phyloP scores from a whole-genome alignment of 1,284 basidiomycete genomes.

The Pascua guehoae region DNA sequence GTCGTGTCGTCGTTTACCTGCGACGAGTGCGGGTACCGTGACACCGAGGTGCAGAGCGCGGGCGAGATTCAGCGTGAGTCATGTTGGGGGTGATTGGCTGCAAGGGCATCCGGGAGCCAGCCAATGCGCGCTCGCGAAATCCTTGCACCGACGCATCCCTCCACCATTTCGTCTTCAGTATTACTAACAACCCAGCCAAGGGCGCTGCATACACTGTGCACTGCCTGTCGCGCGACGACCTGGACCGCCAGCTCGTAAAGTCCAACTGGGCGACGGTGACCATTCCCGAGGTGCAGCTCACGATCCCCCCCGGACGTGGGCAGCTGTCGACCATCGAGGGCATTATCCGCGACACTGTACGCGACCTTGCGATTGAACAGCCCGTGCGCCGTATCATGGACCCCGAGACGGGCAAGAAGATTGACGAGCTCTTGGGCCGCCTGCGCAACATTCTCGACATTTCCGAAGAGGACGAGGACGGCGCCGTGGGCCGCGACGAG shows the following conservation, averaged over 20 bases:
- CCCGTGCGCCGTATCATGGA: conserved; percentile 81
- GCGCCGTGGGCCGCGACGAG: conserved; percentile 35
- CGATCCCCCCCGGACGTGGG: conserved; percentile 81
- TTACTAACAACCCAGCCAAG: conserved; percentile 38
- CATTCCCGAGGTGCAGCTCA: conserved; percentile 86
- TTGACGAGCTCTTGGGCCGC: conserved; percentile 68
- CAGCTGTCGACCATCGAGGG: conserved; percentile 97
- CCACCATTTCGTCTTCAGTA: no score
- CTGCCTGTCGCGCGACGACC: conserved; percentile 69
- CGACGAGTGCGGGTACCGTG: conserved; percentile 82
- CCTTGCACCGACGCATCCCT: no score
- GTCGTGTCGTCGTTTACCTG: conserved; percentile 96
- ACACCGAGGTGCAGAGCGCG: conserved; percentile 94
- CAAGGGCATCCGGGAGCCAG: no score
- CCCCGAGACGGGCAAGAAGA: conserved; percentile 69
- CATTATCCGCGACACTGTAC: conserved; percentile 75
- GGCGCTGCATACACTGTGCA: conserved; percentile 72
- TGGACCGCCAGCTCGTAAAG: conserved; percentile 92
- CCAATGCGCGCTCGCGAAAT: no score
- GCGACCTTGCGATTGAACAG: conserved; percentile 81
- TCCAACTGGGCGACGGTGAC: conserved; percentile 75
- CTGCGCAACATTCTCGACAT: conserved; percentile 69
- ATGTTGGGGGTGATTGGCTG: not conserved
- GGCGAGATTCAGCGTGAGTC: conserved; percentile 76
- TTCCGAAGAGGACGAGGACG: conserved; percentile 56